Evolutionary conservation across 2,329 filamentous ascomycete species (phyloP), one percentile per base, ranked within the genome.

Genomic region (Botryotinia narcissicola): DNA sequence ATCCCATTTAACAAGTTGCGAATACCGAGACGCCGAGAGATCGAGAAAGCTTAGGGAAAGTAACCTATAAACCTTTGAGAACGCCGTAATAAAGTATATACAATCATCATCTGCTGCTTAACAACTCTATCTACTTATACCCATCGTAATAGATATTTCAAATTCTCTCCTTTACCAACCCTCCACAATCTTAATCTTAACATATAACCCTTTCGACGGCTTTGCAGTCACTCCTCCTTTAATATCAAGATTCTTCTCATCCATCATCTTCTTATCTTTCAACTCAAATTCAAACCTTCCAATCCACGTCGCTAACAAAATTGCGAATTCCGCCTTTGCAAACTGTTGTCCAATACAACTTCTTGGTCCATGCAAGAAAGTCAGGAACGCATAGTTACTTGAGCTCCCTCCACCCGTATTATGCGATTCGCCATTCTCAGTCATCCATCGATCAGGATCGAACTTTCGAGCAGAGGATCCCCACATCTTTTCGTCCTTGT

Each of bases 271-370:
- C 78, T 88, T 83, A 77, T 90, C 83, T 75, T 82, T 81, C 71
- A 91, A 80, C 77, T 83, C 83, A 80, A 91, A 90, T 79, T 90
- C 87, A 81, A 97, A 97, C 54, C 88, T 86, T 1, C 94, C 94
- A 6, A 95, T 87, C 86, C 92, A 90, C 14, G 89, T 87, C 35
- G 94, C 94, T 64, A 98, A 80, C 75, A 98, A 83, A 80, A 92
- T 95, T 14, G 93, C 93, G 82, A 97, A 93, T 84, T 98, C 95
- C 0, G 91, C 89, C 80, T 90, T 91, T 0, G 95, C 92, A 83
- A 97, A 97, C 3, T 86, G 86, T 81, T 91, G 88, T 0, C 94
- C 95, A 77, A 97, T 97, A 80, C 95, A 97, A 79, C 91, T 92
- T 71, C 94, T 85, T 2, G 94, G 94, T 0, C 95, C 95, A 80